phyloP scores from a whole-genome alignment of 2,329 filamentous ascomycete species.

The Aaosphaeria pasadenensis region DNA sequence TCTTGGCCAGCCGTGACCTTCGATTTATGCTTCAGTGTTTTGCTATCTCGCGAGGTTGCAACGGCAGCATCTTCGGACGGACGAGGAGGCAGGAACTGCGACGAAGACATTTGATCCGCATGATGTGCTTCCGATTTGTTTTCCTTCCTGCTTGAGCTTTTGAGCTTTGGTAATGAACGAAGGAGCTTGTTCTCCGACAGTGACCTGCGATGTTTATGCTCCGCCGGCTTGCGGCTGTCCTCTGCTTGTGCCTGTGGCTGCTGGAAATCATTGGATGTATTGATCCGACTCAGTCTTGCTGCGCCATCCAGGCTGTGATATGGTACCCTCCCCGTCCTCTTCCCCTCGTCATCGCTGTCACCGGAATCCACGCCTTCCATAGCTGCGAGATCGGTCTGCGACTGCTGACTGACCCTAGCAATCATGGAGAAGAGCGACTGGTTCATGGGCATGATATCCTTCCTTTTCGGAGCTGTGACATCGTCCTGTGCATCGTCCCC shows the following conservation, averaged over 20 bases:
- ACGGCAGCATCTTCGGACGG: conserved; percentile 11
- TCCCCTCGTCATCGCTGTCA: conserved; percentile 62
- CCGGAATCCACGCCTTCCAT: conserved; percentile 72
- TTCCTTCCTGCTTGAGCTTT: conserved; percentile 32
- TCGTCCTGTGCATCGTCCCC: conserved; percentile 61
- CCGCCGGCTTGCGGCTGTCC: conserved; percentile 12
- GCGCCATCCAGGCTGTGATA: conserved; percentile 31
- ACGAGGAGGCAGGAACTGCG: conserved; percentile 36
- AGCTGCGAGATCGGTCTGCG: conserved; percentile 75
- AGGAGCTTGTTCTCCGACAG: conserved; percentile 65
- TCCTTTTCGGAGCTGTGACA: conserved; percentile 53
- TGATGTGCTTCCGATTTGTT: conserved; percentile 16
- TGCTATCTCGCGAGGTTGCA: conserved; percentile 7
- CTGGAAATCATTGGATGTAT: conserved; percentile 31
- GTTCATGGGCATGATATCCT: conserved; percentile 69
- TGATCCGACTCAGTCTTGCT: conserved; percentile 33
- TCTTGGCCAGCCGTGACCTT: conserved; percentile 20
- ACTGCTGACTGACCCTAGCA: conserved; percentile 78
- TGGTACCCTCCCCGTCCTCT: conserved; percentile 11
- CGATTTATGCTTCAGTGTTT: conserved; percentile 12
- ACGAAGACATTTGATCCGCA: conserved; percentile 52
- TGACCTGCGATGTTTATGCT: conserved; percentile 53
- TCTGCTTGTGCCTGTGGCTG: conserved; percentile 8
- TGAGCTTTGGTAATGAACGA: conserved; percentile 62
- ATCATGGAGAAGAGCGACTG: conserved; percentile 94